These are phyloP conservation scores for Musa schizocarpa DNA, from an alignment of 176 grass and related monocot species.

Conservation along the genomic window DNA sequence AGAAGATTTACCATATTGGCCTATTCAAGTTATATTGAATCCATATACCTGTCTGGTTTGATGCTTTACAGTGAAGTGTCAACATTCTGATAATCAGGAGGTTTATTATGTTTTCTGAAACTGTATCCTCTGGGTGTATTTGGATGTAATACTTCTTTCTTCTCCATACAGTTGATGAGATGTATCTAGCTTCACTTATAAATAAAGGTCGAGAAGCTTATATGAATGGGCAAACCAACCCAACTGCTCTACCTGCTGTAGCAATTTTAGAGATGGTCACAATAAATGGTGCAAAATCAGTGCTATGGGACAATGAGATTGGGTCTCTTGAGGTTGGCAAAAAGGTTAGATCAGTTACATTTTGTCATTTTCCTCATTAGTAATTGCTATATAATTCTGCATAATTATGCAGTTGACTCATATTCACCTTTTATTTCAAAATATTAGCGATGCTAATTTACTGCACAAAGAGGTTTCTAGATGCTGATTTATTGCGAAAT, in stretches of 20 bases:
- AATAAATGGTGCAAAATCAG: conserved; percentile 75
- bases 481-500: no score
- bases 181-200: conserved; percentile 88
- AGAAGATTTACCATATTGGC: conserved; percentile 1
- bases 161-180: conserved; percentile 70
- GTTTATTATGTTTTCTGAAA: not conserved
- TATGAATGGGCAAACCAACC: conserved; percentile 61
- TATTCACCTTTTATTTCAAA: not conserved
- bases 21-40: not conserved
- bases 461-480: not conserved
- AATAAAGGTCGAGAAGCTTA: conserved; percentile 86
- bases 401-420: not conserved
- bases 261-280: conserved; percentile 73
- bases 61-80: not conserved
- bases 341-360: conserved; percentile 46
- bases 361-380: conserved; percentile 4
- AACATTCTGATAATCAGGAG: not conserved
- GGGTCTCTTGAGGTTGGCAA: conserved; percentile 75
- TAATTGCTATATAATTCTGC: not conserved
- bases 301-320: conserved; percentile 90
- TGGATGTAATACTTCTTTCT: not conserved
- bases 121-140: not conserved
- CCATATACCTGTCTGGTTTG: not conserved
- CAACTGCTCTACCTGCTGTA: conserved; percentile 64
- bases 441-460: not conserved